These are phyloP conservation scores for Phytopythium mirpurense DNA, from an alignment of 352 stramenopile species.

Conservation along the genomic window DNA sequence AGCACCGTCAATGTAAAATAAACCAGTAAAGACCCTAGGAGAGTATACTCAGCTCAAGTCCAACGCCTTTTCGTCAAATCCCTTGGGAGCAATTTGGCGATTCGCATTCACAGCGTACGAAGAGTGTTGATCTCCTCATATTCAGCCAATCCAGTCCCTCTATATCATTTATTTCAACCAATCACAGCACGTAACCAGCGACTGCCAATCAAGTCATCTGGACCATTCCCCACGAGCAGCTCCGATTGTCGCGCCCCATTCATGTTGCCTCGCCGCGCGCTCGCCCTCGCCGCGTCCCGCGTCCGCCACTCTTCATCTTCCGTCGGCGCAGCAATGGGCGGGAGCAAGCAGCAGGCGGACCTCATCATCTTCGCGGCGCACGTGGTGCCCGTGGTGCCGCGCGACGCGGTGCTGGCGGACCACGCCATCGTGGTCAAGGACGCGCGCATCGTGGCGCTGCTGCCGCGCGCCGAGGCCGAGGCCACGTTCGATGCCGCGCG, in stretches of 20 bases:
- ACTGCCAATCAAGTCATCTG: not conserved
- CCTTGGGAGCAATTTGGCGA: not conserved
- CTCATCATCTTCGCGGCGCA: conserved; percentile 73
- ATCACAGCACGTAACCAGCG: not conserved
- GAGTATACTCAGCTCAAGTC: too few species aligned
- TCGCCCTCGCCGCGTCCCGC: not conserved
- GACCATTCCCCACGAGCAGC: not conserved
- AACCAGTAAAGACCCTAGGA: too few species aligned
- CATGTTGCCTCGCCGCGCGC: not conserved
- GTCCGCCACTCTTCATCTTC: not conserved
- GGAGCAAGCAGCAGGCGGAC: conserved; percentile 35
- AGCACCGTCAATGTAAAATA: too few species aligned
- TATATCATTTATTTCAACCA: not conserved
- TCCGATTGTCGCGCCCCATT: too few species aligned
- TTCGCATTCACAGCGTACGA: conserved; percentile 5
- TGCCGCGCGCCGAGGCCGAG: conserved; percentile 48
- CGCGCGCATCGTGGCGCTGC: conserved; percentile 68
- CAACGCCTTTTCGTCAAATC: too few species aligned
- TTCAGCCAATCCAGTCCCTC: not conserved
- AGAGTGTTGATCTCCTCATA: not conserved
- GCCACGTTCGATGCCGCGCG: conserved; percentile 39
- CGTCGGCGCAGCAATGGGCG: conserved; percentile 10
- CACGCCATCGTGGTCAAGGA: conserved; percentile 70
- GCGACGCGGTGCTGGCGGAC: conserved; percentile 62
- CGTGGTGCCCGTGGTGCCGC: conserved; percentile 78